Conservation (phyloP, 441 rosid genomes). For the Populus trichocarpa region DNA sequence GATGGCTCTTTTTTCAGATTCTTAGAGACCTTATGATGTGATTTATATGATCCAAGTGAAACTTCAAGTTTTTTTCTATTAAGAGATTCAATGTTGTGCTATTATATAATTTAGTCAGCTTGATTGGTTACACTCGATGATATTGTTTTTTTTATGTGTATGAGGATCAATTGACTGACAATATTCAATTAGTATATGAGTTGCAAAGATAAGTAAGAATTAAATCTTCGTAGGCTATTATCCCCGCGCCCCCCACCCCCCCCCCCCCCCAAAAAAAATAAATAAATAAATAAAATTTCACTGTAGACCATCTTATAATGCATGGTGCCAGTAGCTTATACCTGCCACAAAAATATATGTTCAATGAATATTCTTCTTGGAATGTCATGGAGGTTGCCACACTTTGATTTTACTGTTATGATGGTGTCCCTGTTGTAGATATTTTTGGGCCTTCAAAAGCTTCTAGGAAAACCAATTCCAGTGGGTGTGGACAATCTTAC, state of each 20-base stretch:
- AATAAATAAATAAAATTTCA: background rate
- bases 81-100: background rate
- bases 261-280: no score
- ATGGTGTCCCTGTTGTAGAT: constrained; percentile 36
- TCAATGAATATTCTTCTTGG: background rate
- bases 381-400: background rate
- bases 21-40: background rate
- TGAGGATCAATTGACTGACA: background rate
- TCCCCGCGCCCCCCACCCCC: no score
- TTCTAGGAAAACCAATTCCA: constrained; percentile 50
- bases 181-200: no score
- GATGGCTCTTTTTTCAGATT: background rate
- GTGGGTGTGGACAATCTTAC: constrained; percentile 56
- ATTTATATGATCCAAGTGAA: background rate
- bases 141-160: background rate
- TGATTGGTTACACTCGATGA: background rate
- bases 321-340: background rate
- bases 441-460: constrained; percentile 45
- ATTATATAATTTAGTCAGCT: background rate
- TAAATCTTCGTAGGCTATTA: no score
- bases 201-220: no score
- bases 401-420: constrained; percentile 1
- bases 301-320: background rate
- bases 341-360: background rate
- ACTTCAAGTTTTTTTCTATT: background rate